These are phyloP conservation scores for Mycena epipterygia DNA, from an alignment of 768 basidiomycete genomes.

Conservation along the genomic window DNA sequence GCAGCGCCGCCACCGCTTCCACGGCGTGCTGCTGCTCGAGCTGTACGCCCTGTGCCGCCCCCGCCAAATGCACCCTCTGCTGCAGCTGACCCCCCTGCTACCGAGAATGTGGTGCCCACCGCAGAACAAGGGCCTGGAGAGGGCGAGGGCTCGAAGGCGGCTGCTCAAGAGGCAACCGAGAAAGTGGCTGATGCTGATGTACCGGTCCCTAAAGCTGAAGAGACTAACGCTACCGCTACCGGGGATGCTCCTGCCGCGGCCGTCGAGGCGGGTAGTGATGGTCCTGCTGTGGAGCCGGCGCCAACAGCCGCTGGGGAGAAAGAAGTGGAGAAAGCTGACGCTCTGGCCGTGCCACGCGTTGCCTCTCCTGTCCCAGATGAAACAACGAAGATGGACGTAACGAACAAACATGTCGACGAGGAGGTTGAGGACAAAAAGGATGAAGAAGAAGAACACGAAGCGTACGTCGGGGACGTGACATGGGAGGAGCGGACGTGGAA, in stretches of 20 bases:
- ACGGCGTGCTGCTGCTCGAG: conserved; percentile 72
- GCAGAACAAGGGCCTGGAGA: background rate
- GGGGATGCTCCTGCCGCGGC: background rate
- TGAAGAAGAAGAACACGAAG: conserved; percentile 47
- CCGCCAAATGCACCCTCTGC: conserved; percentile 18
- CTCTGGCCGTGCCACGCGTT: conserved; percentile 26
- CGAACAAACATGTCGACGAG: conserved; percentile 24
- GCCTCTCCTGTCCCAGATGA: conserved; percentile 25
- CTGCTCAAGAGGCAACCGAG: conserved; percentile 5
- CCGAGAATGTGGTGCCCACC: background rate
- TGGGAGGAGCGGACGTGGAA: conserved; percentile 94
- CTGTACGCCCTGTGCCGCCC: conserved; percentile 46
- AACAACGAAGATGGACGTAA: conserved; percentile 22
- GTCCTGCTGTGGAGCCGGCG: background rate
- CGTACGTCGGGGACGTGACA: conserved; percentile 74
- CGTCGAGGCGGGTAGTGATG: conserved; percentile 5
- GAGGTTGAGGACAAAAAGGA: conserved; percentile 25
- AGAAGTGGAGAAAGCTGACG: conserved; percentile 20
- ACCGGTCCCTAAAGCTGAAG: background rate
- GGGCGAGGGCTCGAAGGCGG: conserved; percentile 4
- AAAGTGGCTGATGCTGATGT: background rate
- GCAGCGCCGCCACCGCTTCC: conserved; percentile 71
- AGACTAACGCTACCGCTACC: background rate
- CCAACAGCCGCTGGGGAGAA: background rate
- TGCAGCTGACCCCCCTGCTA: conserved; percentile 6